Evolutionary conservation across 2,329 filamentous ascomycete species (phyloP), one percentile per base, ranked within the genome.

Genomic region (Aspergillus vadensis): DNA sequence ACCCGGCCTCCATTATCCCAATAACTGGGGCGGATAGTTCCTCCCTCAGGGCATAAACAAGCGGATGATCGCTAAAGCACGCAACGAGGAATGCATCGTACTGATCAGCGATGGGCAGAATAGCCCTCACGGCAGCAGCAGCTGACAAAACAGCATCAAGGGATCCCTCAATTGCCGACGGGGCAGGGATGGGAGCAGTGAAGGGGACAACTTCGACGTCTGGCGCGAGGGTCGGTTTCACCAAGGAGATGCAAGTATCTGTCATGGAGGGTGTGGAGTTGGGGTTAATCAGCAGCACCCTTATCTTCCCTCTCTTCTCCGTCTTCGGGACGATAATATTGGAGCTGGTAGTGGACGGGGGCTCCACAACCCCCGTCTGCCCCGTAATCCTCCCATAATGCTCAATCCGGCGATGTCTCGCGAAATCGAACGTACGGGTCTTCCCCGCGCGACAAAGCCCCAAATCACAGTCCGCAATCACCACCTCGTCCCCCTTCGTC

Each of bases 401-500:
- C 63, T 75, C 72, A 17, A 67, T 65, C 10, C 72, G 57, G 5
- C 72, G 66, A 66, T 74, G 73, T 21, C 65, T 65, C 21, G 66
- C 67, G 62, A 75, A 75, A 25, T 69, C 72, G 63, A 78, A 76
- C 7, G 80, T 76, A 5, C 60, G 47, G 5, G 48, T 58, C 25
- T 54, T 49, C 0, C 36, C 38, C 1, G 53, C 25, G 15, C 25
- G 47, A 66, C 82, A 84, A 57, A 78, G 72, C 15, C 72, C 74
- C 59, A 85, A 67, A 68, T 85, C 81, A 52, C 83, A 80, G 44
- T 82, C 81, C 1, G 81, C 82, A 27, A 83, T 75, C 0, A 85
- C 72, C 57, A 84, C 63, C 73, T 85, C 82, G 65, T 85, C 82
- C 39, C 76, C 80, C 15, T 67, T 67, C 2, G 77, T 81, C 65